Percentiles rank a stretch among this genome's conserved stretches.
These are phyloP conservation scores for Rhytidiadelphus loreus DNA, from an alignment of 225 moss, liverwort and hornwort genomes.

Conservation along the genomic window DNA sequence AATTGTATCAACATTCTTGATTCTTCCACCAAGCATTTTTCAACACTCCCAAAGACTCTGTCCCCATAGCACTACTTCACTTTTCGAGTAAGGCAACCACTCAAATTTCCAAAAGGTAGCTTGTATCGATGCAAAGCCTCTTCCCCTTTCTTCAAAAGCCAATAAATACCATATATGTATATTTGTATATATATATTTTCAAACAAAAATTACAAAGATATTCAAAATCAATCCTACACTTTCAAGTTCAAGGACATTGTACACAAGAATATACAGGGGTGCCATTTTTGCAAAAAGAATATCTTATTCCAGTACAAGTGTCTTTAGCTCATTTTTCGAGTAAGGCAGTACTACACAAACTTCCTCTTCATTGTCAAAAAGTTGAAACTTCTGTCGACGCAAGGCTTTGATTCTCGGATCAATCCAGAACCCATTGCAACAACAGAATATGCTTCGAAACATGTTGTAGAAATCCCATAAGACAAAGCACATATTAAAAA, in stretches of 20 bases:
- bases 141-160: accelerated
- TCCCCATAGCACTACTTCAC: accelerated
- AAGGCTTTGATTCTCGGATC: not conserved
- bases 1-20: not conserved
- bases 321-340: not conserved
- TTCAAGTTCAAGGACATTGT: not conserved
- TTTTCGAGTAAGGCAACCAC: accelerated
- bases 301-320: not conserved
- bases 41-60: accelerated
- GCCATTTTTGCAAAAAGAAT: not conserved
- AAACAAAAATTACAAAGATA: not conserved
- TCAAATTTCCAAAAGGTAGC: not conserved
- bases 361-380: not conserved
- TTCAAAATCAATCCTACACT: not conserved
- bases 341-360: not conserved
- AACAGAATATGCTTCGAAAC: not conserved
- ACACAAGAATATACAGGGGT: not conserved
- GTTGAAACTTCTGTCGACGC: not conserved
- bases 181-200: no score
- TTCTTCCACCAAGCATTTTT: no score
- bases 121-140: not conserved
- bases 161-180: no score
- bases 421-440: not conserved
- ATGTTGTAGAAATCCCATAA: not conserved
- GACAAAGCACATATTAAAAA: no score